Percentiles rank a stretch among this genome's conserved stretches.
Evolutionary conservation across 441 rosid species (phyloP).

Genomic region (Adansonia madagascariensis): DNA sequence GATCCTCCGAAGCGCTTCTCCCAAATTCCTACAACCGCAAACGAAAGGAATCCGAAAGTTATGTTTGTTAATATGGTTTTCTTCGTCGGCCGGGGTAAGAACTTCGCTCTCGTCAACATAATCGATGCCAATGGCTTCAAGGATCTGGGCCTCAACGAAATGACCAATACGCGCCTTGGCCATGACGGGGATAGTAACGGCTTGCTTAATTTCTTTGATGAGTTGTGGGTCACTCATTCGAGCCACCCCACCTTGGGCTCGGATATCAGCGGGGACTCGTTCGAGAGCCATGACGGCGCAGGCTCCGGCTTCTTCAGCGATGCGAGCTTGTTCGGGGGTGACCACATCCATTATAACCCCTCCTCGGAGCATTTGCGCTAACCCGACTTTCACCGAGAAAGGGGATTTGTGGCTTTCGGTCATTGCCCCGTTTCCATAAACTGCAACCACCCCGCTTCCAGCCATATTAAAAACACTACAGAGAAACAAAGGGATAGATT

Average conservation of each 20-base stretch:
- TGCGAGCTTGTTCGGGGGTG: slow-evolving; percentile 82
- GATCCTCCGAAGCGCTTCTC: slow-evolving; percentile 81
- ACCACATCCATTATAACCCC: slow-evolving; percentile 97
- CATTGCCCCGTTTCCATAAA: slow-evolving; percentile 85
- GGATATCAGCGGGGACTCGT: slow-evolving; percentile 91
- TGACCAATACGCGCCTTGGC: slow-evolving; percentile 96
- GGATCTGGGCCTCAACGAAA: slow-evolving; percentile 93
- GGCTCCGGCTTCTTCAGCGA: slow-evolving; percentile 88
- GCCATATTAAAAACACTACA: slow-evolving; percentile 45
- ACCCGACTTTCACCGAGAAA: slow-evolving; percentile 89
- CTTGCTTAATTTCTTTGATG: slow-evolving; percentile 72
- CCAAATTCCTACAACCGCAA: slow-evolving; percentile 84
- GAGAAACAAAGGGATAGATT: not conserved
- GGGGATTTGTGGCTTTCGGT: slow-evolving; percentile 82
- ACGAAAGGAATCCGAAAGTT: slow-evolving; percentile 92
- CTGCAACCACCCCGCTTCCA: slow-evolving; percentile 86
- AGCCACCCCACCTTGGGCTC: slow-evolving; percentile 92
- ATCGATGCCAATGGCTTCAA: slow-evolving; percentile 83
- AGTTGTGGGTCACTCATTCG: slow-evolving; percentile 94
- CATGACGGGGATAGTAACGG: slow-evolving; percentile 95
- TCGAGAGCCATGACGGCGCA: slow-evolving; percentile 98
- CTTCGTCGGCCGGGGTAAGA: slow-evolving; percentile 78
- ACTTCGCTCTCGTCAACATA: slow-evolving; percentile 92
- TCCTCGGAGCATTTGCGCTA: slow-evolving; percentile 97
- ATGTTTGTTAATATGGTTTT: slow-evolving; percentile 89